phyloP scores from a whole-genome alignment of 2,329 filamentous ascomycete genomes.

The Aspergillus sp. region DNA sequence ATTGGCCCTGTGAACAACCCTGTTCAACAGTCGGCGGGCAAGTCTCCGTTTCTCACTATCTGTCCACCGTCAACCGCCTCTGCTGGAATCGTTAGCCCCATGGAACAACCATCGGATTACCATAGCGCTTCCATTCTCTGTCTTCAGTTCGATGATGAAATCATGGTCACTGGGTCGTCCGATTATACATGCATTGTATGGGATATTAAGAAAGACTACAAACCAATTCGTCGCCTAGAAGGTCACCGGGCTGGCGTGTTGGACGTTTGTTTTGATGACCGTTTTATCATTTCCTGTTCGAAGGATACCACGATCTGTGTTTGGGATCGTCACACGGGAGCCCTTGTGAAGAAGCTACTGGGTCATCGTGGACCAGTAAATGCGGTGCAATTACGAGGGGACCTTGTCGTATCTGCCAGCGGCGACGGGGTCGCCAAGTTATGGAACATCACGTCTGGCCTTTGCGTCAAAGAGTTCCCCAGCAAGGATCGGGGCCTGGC shows the following conservation, averaged over 20 bases:
- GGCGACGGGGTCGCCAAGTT: constrained; percentile 90
- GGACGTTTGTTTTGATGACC: constrained; percentile 86
- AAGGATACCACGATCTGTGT: constrained; percentile 93
- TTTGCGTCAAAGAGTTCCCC: constrained; percentile 80
- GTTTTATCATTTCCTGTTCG: constrained; percentile 92
- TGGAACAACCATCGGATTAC: constrained; percentile 46
- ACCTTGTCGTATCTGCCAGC: constrained; percentile 86
- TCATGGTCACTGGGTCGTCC: constrained; percentile 91
- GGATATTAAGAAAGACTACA: constrained; percentile 70
- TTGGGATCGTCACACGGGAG: constrained; percentile 78
- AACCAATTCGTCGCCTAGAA: constrained; percentile 68
- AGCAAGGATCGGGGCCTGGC: constrained; percentile 90
- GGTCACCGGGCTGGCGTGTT: constrained; percentile 83
- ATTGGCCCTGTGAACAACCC: constrained; percentile 43
- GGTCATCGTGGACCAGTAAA: constrained; percentile 93
- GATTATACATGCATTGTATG: constrained; percentile 89
- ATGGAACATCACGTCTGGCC: constrained; percentile 87
- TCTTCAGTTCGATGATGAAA: constrained; percentile 85
- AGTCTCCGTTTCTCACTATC: constrained; percentile 42
- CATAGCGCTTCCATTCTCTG: constrained; percentile 93
- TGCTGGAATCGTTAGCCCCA: constrained; percentile 44
- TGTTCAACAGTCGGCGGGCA: constrained; percentile 33
- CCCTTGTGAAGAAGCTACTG: constrained; percentile 67
- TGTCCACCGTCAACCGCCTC: constrained; percentile 46
- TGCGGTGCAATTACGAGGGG: constrained; percentile 87